Conservation (phyloP, 2,329 filamentous ascomycete genomes). For the Mycosphaerella arachidis region DNA sequence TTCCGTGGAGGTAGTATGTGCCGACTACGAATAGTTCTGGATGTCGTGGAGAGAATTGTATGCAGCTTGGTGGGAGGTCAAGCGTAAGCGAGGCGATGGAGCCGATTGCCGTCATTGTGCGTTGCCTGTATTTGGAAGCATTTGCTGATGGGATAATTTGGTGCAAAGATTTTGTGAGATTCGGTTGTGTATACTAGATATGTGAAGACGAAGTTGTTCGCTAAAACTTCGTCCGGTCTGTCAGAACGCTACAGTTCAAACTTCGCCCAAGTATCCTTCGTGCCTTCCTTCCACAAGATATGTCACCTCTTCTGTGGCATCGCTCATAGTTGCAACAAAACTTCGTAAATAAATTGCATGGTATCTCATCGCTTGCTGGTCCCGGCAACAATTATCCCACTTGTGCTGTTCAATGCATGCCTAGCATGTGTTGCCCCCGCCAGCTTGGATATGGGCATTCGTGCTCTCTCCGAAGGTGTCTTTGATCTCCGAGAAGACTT, state of each 20-base stretch:
- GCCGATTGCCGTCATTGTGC: conserved; percentile 27
- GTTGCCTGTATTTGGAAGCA: background rate
- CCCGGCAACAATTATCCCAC: background rate
- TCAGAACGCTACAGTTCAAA: background rate
- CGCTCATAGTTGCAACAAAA: background rate
- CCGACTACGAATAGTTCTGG: conserved; percentile 71
- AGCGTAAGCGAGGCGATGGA: conserved; percentile 52
- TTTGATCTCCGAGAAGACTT: conserved; percentile 61
- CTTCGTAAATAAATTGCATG: background rate
- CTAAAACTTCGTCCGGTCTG: background rate
- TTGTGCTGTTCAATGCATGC: background rate
- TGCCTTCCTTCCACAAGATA: background rate
- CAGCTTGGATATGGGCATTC: conserved; percentile 1
- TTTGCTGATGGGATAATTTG: background rate
- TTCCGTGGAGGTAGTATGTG: conserved; percentile 71
- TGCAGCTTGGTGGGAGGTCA: conserved; percentile 69
- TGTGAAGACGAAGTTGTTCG: background rate
- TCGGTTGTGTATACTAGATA: background rate
- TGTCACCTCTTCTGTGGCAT: background rate
- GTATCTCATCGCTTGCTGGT: background rate
- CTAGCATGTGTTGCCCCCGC: conserved; percentile 18
- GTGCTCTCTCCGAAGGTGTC: conserved; percentile 13
- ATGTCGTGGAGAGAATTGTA: conserved; percentile 65
- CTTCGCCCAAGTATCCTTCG: background rate
- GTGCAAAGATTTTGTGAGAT: background rate